A percentile compares a stretch with the other conserved stretches of the same genome.
phyloP scores from a whole-genome alignment of 2,329 filamentous ascomycete genomes.

The Elsinoe ampelina region DNA sequence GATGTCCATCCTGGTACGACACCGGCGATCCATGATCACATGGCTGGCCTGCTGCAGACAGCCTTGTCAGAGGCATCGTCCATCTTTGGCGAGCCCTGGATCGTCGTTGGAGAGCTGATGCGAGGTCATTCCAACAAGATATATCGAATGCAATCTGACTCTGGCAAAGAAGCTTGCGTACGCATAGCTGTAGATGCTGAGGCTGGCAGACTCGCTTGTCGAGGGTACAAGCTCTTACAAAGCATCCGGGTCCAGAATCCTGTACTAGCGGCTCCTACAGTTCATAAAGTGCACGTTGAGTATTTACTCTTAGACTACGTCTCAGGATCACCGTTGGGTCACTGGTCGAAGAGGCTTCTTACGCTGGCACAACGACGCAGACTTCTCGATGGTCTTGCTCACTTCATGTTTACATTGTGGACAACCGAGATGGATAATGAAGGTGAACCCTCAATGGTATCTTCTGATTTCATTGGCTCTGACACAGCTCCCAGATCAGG shows the following conservation, averaged over 20 bases:
- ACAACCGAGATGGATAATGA: not conserved
- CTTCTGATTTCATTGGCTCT: not conserved
- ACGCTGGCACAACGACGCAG: not conserved
- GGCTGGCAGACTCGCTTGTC: not conserved
- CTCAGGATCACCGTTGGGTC: not conserved
- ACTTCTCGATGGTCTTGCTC: not conserved
- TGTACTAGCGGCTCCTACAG: not conserved
- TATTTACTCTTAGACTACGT: not conserved
- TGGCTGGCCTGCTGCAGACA: too few species aligned
- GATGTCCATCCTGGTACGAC: too few species aligned
- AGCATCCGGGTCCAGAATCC: not conserved
- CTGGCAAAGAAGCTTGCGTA: not conserved
- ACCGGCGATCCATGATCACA: too few species aligned
- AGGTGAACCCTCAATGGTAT: not conserved
- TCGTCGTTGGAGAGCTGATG: not conserved
- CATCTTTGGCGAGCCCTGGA: too few species aligned
- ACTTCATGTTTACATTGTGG: not conserved
- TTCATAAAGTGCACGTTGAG: not conserved
- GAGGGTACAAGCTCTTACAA: not conserved
- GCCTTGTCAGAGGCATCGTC: too few species aligned
- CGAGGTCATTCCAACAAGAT: not conserved
- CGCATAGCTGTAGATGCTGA: not conserved
- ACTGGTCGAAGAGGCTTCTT: not conserved
- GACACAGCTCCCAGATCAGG: not conserved
- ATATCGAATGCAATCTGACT: not conserved